Conservation (phyloP, 2,329 filamentous ascomycete genomes). For the Corynespora cassiicola region DNA sequence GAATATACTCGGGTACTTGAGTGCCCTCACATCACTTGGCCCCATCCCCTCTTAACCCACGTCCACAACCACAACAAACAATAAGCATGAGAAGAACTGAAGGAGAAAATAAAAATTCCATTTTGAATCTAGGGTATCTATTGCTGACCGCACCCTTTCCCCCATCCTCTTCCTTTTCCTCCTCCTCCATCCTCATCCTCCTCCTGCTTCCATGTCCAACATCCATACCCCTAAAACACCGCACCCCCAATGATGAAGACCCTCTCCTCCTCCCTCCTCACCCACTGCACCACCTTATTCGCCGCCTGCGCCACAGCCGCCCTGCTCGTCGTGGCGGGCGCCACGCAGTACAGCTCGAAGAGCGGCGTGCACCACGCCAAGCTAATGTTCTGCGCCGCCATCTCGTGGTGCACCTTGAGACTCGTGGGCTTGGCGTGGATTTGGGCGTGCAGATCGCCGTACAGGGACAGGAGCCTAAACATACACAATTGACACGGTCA, state of each 20-base stretch:
- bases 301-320: constrained; percentile 81
- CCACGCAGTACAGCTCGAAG: constrained; percentile 96
- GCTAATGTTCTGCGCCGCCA: constrained; percentile 72
- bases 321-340: constrained; percentile 70
- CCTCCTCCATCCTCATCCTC: background rate
- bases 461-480: constrained; percentile 77
- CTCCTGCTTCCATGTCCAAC: background rate
- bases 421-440: constrained; percentile 86
- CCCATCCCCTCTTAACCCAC: too few species aligned
- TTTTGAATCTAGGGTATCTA: too few species aligned
- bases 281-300: constrained; percentile 90
- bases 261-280: constrained; percentile 87
- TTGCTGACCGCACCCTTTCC: constrained; percentile 4
- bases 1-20: too few species aligned
- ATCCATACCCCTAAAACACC: constrained; percentile 59
- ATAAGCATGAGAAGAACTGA: too few species aligned
- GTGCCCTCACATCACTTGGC: too few species aligned
- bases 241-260: constrained; percentile 98
- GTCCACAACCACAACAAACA: too few species aligned
- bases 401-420: constrained; percentile 85
- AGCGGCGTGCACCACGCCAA: constrained; percentile 89
- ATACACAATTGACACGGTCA: too few species aligned
- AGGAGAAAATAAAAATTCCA: too few species aligned
- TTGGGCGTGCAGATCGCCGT: constrained; percentile 81
- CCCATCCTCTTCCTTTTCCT: constrained; percentile 1